Evolutionary conservation across 169 alveolate genomes (phyloP).

Genomic region (Pseudocohnilembus persalinus): DNA sequence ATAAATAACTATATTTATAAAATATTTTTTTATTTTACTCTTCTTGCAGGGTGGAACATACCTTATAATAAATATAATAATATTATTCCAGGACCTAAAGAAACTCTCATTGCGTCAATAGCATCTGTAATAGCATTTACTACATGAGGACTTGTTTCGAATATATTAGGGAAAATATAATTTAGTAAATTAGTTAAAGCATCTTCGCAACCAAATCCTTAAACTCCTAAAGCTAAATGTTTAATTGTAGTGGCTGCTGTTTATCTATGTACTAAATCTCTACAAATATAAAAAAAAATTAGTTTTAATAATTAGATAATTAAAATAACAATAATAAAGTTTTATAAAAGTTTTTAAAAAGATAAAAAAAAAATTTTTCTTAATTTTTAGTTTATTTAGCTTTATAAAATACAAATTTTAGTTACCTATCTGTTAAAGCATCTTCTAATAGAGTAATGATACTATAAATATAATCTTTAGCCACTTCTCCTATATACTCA

Average conservation of each 20-base stretch:
- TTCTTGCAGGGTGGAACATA: conserved; percentile 99
- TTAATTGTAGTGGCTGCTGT: conserved; percentile 99
- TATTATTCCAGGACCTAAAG: conserved; percentile 98
- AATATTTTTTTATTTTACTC: conserved; percentile 77
- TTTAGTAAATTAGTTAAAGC: conserved; percentile 97
- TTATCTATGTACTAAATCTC: conserved; percentile 99
- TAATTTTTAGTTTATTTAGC: too few relatives aligned
- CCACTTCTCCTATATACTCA: conserved; percentile 96
- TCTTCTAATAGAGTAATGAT: conserved; percentile 97
- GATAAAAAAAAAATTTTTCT: too few relatives aligned
- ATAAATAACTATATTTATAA: too few relatives aligned
- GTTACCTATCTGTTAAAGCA: conserved; percentile 94
- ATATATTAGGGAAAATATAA: conserved; percentile 99
- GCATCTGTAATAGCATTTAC: conserved; percentile 98
- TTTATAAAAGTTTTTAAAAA: neutral
- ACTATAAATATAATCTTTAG: conserved; percentile 97
- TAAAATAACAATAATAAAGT: too few relatives aligned
- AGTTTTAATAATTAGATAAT: neutral
- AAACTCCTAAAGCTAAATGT: conserved; percentile 97
- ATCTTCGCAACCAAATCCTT: conserved; percentile 94
- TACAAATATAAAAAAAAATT: too few relatives aligned
- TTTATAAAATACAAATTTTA: too few relatives aligned
- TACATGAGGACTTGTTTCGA: conserved; percentile 98
- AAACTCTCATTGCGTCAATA: conserved; percentile 97
- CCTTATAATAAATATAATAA: conserved; percentile 97